Conservation (phyloP, 169 alveolate genomes). For the Plasmodium gaboni region DNA sequence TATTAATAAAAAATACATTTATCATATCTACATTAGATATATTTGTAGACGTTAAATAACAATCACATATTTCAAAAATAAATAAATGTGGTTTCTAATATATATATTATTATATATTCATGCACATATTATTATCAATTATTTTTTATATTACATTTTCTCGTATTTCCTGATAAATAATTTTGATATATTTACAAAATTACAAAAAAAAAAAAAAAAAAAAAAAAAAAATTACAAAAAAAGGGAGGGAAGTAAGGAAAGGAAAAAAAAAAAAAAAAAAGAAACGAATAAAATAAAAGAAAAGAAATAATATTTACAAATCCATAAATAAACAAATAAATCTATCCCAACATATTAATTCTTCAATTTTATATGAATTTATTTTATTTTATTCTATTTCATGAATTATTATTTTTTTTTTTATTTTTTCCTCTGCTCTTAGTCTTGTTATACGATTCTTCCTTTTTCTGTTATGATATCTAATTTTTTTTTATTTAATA, state of each 20-base stretch:
- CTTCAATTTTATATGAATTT: background rate
- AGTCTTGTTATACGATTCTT: slow-evolving; percentile 10
- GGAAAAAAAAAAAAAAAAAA: no score
- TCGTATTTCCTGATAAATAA: slow-evolving; percentile 51
- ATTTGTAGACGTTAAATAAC: no score
- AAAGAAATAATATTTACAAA: slow-evolving; percentile 8
- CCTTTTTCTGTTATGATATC: background rate
- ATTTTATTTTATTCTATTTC: slow-evolving; percentile 1
- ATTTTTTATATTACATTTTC: slow-evolving; percentile 44
- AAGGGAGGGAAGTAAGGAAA: no score
- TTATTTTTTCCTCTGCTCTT: slow-evolving; percentile 12
- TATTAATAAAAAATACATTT: no score
- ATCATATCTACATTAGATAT: no score
- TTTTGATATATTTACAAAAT: slow-evolving; percentile 30
- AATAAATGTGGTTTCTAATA: no score
- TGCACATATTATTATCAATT: no score
- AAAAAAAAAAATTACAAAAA: background rate
- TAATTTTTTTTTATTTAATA: slow-evolving; percentile 17
- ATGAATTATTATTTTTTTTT: background rate
- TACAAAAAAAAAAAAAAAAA: slow-evolving; percentile 47
- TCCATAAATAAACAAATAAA: slow-evolving; percentile 53
- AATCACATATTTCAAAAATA: no score
- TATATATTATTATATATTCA: no score
- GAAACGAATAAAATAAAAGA: no score
- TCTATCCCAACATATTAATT: slow-evolving; percentile 16